A percentile compares a stretch with the other conserved stretches of the same genome.
phyloP scores from a whole-genome alignment of 768 basidiomycete genomes.

The Boletellus emodensis region DNA sequence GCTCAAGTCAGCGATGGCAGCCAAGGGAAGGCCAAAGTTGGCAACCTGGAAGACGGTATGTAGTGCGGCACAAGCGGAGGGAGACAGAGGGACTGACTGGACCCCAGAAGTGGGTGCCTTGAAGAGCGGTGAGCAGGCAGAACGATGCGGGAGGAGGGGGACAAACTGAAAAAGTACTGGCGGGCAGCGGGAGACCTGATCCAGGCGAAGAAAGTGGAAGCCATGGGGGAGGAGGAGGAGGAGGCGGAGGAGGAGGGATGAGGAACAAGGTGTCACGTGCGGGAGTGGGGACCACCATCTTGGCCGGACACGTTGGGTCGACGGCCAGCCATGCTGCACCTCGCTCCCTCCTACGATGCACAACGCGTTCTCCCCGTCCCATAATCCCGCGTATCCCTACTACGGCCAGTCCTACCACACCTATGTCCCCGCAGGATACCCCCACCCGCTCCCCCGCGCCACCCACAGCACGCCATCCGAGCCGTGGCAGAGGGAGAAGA shows the following conservation, averaged over 20 bases:
- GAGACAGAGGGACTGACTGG: constrained; percentile 57
- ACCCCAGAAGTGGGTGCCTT: constrained; percentile 98
- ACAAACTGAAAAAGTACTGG: constrained; percentile 92
- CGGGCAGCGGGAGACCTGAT: constrained; percentile 85
- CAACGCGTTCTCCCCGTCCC: constrained; percentile 30
- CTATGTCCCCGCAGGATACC: constrained; percentile 30
- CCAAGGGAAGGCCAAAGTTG: constrained; percentile 97
- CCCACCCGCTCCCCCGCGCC: constrained; percentile 19
- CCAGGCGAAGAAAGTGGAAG: constrained; percentile 86
- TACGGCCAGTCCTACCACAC: constrained; percentile 44
- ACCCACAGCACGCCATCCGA: constrained; percentile 31
- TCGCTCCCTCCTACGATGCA: constrained; percentile 26
- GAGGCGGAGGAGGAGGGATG: neutral
- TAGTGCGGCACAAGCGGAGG: constrained; percentile 1
- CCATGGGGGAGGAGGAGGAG: constrained; percentile 44
- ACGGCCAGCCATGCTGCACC: constrained; percentile 19
- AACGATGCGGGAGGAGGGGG: neutral
- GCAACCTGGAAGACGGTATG: constrained; percentile 59
- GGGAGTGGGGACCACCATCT: neutral
- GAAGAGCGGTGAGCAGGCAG: constrained; percentile 17
- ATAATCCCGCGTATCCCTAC: constrained; percentile 43
- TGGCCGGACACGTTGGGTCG: neutral
- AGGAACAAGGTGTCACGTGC: constrained; percentile 11
- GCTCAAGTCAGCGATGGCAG: constrained; percentile 83
- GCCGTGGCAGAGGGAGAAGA: constrained; percentile 34